A percentile compares a stretch with the other conserved stretches of the same genome.
Evolutionary conservation across 768 basidiomycete species (phyloP).

Genomic region (Boletus vinaceobasis): DNA sequence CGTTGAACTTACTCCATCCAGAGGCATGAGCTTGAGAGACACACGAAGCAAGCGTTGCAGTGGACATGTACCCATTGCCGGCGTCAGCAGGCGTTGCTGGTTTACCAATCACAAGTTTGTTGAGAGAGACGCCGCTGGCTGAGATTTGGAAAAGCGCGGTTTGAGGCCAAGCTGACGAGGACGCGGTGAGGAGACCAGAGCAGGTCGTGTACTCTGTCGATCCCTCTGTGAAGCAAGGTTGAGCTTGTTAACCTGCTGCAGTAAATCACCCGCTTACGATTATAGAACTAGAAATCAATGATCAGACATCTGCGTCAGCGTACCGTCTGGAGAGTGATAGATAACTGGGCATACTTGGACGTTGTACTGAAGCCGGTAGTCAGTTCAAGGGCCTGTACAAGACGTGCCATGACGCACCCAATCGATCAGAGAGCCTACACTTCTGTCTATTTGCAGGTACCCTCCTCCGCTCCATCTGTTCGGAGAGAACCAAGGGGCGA

Average conservation of each 20-base stretch:
- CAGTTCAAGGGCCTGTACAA: neutral
- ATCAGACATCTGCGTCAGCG: neutral
- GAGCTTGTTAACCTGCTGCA: neutral
- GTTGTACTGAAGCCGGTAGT: conserved; percentile 35
- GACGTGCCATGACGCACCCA: conserved; percentile 30
- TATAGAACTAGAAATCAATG: conserved; percentile 14
- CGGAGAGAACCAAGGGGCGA: conserved; percentile 43
- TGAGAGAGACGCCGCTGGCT: conserved; percentile 51
- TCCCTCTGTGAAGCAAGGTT: conserved; percentile 30
- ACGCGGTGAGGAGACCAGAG: conserved; percentile 35
- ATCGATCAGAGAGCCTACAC: conserved; percentile 42
- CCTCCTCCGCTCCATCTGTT: conserved; percentile 38
- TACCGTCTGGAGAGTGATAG: neutral
- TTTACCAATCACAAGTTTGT: conserved; percentile 77
- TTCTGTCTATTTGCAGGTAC: conserved; percentile 37
- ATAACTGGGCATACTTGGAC: conserved; percentile 29
- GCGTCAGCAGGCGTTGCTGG: conserved; percentile 51
- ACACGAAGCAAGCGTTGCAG: conserved; percentile 55
- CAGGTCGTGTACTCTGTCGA: conserved; percentile 36
- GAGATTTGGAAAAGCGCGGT: conserved; percentile 44
- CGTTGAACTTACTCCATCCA: conserved; percentile 10
- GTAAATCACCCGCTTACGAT: conserved; percentile 11
- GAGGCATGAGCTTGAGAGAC: conserved; percentile 44
- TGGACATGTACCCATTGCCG: conserved; percentile 53
- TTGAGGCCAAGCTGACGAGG: conserved; percentile 39